Base-by-base conservation (phyloP, 768 basidiomycete genomes). In the Lactifluus echinatus region DNA sequence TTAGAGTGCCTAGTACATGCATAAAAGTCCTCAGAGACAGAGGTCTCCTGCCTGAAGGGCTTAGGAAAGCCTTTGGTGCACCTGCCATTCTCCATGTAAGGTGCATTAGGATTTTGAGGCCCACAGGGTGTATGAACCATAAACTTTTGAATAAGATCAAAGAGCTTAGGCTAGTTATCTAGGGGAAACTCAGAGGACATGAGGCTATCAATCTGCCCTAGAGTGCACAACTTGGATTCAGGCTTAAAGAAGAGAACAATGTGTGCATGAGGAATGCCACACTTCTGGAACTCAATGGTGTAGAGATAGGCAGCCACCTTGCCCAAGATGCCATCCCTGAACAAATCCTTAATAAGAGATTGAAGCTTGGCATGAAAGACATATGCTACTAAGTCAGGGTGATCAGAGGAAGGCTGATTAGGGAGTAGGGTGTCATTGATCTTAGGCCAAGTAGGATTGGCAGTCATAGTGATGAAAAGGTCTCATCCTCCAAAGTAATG, bases 231-330 rank as follows among this genome's bases (percentile, higher is more conserved):
- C 54, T 75, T 76, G 55, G 66, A 36, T 0, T 49, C 50, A 0
- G 69, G 44, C 0, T 68, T 33, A 0, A 82, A 63, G 56, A 76
- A 75, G 43, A 83, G 66, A 1, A 82, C 62, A 10, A 76, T 59
- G 63, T 84, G 82, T 62, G 76, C 74, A 59, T 82, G 79, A 24
- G 80, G 80, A 0, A 83, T 72, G 0, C 79, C 77, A 0, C 75
- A 64, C 57, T 82, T 83, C 63, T 83, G 81, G 62, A 81, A 83
- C 58, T 84, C 78, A 50, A 81, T 79, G 10, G 73, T 75, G 54
- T 79, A 78, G 0, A 82, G 74, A 54, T 71, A 66, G 4, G 75
- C 80, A 33, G 72, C 73, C 6, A 67, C 56, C 1, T 56, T 8
- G 0, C 80, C 80, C 68, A 79, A 73, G 42, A 76, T 66, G 8